A percentile compares a stretch with the other conserved stretches of the same genome.
Conservation (phyloP, 768 basidiomycete genomes). For the Lactarius evosmus region DNA sequence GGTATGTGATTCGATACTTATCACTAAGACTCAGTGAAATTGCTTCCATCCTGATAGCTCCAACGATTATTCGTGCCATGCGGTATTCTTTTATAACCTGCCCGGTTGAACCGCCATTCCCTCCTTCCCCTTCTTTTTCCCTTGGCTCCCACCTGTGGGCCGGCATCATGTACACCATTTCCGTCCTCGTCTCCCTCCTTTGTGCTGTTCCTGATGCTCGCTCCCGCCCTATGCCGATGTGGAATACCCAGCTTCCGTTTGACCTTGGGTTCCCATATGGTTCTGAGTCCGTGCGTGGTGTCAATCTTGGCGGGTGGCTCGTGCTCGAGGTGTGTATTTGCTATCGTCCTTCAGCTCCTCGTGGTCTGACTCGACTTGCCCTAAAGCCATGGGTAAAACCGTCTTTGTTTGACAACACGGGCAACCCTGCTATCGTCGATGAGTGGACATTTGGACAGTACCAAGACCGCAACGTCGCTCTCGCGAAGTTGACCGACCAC, state of each 20-base stretch:
- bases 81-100: neutral
- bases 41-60: neutral
- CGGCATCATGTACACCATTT: conserved; percentile 9
- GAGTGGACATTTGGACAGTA: conserved; percentile 76
- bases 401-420: conserved; percentile 67
- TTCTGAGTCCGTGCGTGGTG: conserved; percentile 69
- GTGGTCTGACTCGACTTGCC: neutral
- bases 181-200: conserved; percentile 31
- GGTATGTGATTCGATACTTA: too few relatives aligned
- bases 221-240: conserved; percentile 26
- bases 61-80: neutral
- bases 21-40: neutral
- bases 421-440: conserved; percentile 56
- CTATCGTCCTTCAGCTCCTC: conserved; percentile 7
- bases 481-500: conserved; percentile 54
- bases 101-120: neutral
- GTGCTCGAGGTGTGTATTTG: conserved; percentile 44
- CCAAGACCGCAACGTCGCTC: conserved; percentile 50
- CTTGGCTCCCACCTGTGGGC: conserved; percentile 17
- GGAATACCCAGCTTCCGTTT: conserved; percentile 30
- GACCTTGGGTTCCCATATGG: conserved; percentile 70
- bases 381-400: conserved; percentile 73
- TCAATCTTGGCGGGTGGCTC: conserved; percentile 74
- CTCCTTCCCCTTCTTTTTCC: conserved; percentile 24
- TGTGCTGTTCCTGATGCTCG: conserved; percentile 34